Base-by-base conservation (phyloP, 192 early-diverging fungal species). In the Phycomyces blakesleeanus region DNA sequence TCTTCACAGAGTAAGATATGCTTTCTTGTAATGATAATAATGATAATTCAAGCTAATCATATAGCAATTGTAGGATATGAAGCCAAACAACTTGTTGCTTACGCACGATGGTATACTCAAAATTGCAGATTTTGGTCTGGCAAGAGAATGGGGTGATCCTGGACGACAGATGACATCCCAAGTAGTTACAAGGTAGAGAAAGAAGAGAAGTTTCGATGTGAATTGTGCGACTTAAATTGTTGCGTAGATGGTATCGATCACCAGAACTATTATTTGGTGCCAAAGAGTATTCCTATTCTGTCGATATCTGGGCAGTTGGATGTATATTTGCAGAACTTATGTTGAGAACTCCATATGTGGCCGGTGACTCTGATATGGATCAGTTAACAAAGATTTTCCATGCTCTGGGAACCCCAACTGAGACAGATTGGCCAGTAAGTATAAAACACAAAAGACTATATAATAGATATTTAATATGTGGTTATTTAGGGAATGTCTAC, bases 311-410 rank as follows among this genome's bases (percentile, higher is more conserved):
- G 97, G 84, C 95, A 0, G 87, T 93, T 22, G 97, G 95, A 18
- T 98, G 97, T 65, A 95, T 99, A 38, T 99, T 99, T 89, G 97
- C 95, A 8, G 97, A 99, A 63, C 85, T 99, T 14, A 84, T 97
- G 82, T 71, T 97, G 62, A 83, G 97, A 22, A 85, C 87, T 12
- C 95, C 97, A 2, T 98, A 91, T 66, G 64, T 99, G 34, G 86
- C 97, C 0, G 91, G 85, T 38, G 89, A 90, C n/a, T 76, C 85
- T 0, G 90, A 93, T 54, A 72, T 93, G 73, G 86, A 85, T 40
- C 90, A 92, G 64, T 73, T 93, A 15, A 83, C 80, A 6, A 84
- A 82, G 0, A 93, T 91, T 34, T 90, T 93, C 68, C 78, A 80
- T 66, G 91, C 90, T 4, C 73, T 91, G 18, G 91, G 91, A 39